Conservation (phyloP, 2,329 filamentous ascomycete genomes). For the Cytospora piceicola region DNA sequence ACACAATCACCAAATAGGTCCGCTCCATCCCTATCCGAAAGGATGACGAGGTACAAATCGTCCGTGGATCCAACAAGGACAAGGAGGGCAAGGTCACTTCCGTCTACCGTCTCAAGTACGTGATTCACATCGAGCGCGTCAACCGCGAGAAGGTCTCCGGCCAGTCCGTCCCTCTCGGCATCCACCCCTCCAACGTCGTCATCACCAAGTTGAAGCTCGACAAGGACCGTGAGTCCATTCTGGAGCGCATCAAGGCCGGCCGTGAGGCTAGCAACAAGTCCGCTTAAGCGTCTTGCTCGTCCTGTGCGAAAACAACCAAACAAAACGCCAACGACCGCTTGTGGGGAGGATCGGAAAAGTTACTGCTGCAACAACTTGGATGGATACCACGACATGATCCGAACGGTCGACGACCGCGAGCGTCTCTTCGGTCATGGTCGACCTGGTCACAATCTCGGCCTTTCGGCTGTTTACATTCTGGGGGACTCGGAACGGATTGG, state of each 20-base stretch:
- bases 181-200: slow-evolving; percentile 96
- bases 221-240: slow-evolving; percentile 89
- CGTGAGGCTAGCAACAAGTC: slow-evolving; percentile 75
- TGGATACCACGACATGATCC: slow-evolving; percentile 26
- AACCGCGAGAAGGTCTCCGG: slow-evolving; percentile 96
- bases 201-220: slow-evolving; percentile 99
- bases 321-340: slow-evolving; percentile 26
- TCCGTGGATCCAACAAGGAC: slow-evolving; percentile 94
- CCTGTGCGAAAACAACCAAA: neutral
- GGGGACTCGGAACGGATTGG: slow-evolving; percentile 31
- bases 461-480: slow-evolving; percentile 32
- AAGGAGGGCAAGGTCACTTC: slow-evolving; percentile 97
- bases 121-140: slow-evolving; percentile 96
- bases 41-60: slow-evolving; percentile 92
- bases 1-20: slow-evolving; percentile 61
- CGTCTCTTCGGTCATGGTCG: slow-evolving; percentile 18
- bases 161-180: slow-evolving; percentile 91
- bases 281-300: slow-evolving; percentile 44
- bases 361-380: slow-evolving; percentile 30
- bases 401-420: slow-evolving; percentile 15
- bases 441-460: slow-evolving; percentile 35
- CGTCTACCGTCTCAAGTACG: slow-evolving; percentile 98
- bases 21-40: slow-evolving; percentile 96
- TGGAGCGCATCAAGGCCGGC: slow-evolving; percentile 81
- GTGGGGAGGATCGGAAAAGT: slow-evolving; percentile 30